Evolutionary conservation across 345 rosid genomes (phyloP).

Genomic region (Isatis tinctoria): DNA sequence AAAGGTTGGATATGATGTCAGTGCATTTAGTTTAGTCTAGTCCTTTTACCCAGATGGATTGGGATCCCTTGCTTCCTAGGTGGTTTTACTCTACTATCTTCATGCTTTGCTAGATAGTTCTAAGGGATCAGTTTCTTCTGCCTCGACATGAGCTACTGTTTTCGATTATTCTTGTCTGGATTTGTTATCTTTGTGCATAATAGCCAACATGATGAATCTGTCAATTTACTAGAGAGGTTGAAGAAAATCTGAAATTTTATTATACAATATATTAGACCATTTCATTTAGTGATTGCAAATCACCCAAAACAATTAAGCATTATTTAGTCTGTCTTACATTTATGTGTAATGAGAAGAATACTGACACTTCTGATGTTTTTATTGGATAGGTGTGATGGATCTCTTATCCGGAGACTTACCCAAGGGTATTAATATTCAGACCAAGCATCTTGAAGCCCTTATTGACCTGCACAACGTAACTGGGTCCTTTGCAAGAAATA

Average conservation of each 20-base stretch:
- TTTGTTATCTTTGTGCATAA: neutral
- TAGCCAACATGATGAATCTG: neutral
- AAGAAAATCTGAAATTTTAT: neutral
- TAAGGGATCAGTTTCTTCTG: neutral
- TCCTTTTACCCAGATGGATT: conserved; percentile 5
- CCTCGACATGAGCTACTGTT: neutral
- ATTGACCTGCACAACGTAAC: conserved; percentile 90
- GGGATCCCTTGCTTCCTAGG: neutral
- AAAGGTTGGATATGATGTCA: conserved; percentile 53
- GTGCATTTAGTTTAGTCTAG: neutral
- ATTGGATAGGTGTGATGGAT: conserved; percentile 70
- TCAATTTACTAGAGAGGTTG: neutral
- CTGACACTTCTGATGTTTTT: conserved; percentile 21
- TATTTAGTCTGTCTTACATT: neutral
- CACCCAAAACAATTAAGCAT: neutral
- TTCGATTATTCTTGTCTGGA: neutral
- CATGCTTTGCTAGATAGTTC: neutral
- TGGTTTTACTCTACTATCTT: conserved; percentile 1
- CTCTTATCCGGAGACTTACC: conserved; percentile 87
- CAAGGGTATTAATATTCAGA: conserved; percentile 84
- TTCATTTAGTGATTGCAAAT: neutral
- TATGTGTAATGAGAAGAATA: conserved; percentile 6
- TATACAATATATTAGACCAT: neutral
- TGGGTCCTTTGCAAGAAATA: conserved; percentile 79
- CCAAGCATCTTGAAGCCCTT: conserved; percentile 87